phyloP scores from a whole-genome alignment of 257 asterid species.

The Fraxinus americana region DNA sequence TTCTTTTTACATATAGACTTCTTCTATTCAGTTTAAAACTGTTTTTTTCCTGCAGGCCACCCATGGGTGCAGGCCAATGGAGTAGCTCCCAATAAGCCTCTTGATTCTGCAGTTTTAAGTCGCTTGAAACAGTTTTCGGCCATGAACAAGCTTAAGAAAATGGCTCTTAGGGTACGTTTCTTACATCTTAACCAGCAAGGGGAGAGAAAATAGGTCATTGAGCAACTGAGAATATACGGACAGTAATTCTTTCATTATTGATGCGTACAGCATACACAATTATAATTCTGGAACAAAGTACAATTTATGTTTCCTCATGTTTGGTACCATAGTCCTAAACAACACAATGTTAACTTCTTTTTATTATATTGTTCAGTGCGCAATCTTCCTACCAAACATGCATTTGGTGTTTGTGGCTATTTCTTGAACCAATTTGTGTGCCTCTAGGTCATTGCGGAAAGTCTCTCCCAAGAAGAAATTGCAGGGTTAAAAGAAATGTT shows the following conservation, averaged over 20 bases:
- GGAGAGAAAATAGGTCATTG: neutral
- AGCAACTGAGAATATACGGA: too few relatives aligned
- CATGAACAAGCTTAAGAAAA: constrained; percentile 34
- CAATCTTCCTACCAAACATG: neutral
- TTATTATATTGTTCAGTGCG: neutral
- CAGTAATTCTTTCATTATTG: neutral
- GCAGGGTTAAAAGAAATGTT: constrained; percentile 58
- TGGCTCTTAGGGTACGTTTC: constrained; percentile 27
- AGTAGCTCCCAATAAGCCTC: constrained; percentile 32
- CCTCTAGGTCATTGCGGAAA: constrained; percentile 51
- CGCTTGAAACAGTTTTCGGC: constrained; percentile 29
- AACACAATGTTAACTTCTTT: neutral
- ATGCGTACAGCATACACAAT: neutral
- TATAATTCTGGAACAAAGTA: neutral
- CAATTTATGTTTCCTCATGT: neutral
- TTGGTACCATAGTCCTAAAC: neutral
- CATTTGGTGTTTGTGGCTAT: neutral
- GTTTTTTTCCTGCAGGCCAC: constrained; percentile 18
- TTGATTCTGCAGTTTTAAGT: constrained; percentile 30
- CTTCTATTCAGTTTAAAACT: neutral
- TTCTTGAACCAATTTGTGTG: neutral
- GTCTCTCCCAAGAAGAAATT: constrained; percentile 54
- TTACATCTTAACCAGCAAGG: neutral
- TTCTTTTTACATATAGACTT: neutral
- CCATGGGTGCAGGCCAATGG: constrained; percentile 31